Conservation (phyloP, 371 early-diverging fungal species). For the Circinella umbellata region DNA sequence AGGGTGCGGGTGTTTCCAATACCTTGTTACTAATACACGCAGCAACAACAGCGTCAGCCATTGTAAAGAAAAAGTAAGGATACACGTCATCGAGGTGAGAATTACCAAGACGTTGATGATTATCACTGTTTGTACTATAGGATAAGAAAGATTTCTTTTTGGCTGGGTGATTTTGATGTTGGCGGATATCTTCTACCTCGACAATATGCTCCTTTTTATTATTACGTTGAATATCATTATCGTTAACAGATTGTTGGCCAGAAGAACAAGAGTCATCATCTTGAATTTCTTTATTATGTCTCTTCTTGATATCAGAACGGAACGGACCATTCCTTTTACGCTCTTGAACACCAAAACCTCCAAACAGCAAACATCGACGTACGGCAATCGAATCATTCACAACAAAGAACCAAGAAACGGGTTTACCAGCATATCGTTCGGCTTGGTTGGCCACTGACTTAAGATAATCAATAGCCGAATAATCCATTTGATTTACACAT, state of each 20-base stretch:
- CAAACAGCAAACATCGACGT: constrained; percentile 34
- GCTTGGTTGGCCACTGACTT: constrained; percentile 47
- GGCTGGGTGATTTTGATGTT: constrained; percentile 12
- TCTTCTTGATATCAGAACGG: constrained; percentile 26
- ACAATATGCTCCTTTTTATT: constrained; percentile 10
- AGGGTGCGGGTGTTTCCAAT: background rate
- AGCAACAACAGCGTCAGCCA: constrained; percentile 33
- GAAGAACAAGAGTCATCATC: background rate
- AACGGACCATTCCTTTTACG: constrained; percentile 25
- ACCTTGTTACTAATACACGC: constrained; percentile 13
- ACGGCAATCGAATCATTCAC: constrained; percentile 27
- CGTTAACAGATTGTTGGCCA: constrained; percentile 7
- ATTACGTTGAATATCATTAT: constrained; percentile 23
- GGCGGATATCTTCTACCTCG: background rate
- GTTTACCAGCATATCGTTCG: constrained; percentile 38
- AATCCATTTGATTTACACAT: constrained; percentile 79
- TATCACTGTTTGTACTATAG: background rate
- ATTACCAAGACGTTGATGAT: constrained; percentile 9
- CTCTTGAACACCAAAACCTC: constrained; percentile 38
- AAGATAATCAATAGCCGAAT: constrained; percentile 78
- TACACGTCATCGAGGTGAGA: constrained; percentile 26
- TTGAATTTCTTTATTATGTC: background rate
- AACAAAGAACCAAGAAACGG: constrained; percentile 44
- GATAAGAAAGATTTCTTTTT: constrained; percentile 22
- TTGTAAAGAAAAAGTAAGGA: constrained; percentile 37